These are phyloP conservation scores for Saturnispora quitensis DNA, from an alignment of 805 yeast genomes.

Conservation along the genomic window DNA sequence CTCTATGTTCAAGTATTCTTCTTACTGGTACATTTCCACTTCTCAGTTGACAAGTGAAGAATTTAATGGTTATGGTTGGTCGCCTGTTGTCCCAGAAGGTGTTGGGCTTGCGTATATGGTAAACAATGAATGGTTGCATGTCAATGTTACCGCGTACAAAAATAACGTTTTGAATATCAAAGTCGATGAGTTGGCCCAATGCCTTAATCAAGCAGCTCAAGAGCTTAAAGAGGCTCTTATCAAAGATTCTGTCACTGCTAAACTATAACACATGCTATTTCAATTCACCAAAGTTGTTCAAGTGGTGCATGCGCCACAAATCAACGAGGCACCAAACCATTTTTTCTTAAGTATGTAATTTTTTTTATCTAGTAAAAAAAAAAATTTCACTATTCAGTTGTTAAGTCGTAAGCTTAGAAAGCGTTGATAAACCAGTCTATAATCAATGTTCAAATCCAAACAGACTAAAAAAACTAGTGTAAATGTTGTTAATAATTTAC, in stretches of 20 bases:
- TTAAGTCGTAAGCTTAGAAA: not conserved
- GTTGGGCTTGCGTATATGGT: conserved; percentile 92
- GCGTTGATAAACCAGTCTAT: not conserved
- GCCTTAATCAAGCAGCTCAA: conserved; percentile 67
- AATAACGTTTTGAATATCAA: conserved; percentile 47
- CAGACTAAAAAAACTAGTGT: conserved; percentile 15
- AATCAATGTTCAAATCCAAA: conserved; percentile 15
- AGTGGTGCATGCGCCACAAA: not conserved
- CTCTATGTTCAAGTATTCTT: conserved; percentile 65
- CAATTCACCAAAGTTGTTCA: not conserved
- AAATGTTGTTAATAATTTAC: conserved; percentile 20
- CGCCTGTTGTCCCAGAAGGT: conserved; percentile 91
- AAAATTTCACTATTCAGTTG: not conserved
- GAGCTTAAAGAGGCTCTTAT: conserved; percentile 63
- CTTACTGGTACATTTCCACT: conserved; percentile 80
- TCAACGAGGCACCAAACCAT: not conserved
- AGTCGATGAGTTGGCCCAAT: conserved; percentile 52
- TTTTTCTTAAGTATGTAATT: not conserved
- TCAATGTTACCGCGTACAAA: conserved; percentile 72
- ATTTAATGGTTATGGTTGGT: conserved; percentile 92
- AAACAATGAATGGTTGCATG: conserved; percentile 74
- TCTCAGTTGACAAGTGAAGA: conserved; percentile 80
- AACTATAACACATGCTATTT: conserved; percentile 13
- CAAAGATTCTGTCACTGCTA: conserved; percentile 19
- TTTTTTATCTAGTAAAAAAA: not conserved